phyloP scores from a whole-genome alignment of 2,329 filamentous ascomycete species.

The Rasamsonia emersonii region DNA sequence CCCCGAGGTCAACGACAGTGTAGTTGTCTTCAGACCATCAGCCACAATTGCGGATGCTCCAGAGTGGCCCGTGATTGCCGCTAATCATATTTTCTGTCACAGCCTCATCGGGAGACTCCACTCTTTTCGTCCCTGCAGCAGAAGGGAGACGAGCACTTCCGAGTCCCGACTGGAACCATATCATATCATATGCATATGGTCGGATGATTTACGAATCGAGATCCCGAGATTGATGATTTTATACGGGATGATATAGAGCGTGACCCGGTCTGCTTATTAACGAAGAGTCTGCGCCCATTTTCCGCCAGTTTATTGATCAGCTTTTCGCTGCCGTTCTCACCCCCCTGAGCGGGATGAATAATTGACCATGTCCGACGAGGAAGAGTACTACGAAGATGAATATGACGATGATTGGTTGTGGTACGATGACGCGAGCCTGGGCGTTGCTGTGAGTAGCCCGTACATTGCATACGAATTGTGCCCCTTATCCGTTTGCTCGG shows the following conservation, averaged over 20 bases:
- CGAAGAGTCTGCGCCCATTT: conserved; percentile 7
- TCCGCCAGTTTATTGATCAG: background rate
- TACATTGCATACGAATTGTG: background rate
- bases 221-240: background rate
- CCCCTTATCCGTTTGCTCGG: background rate
- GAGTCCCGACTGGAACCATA: no score
- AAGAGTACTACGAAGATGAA: conserved; percentile 30
- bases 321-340: background rate
- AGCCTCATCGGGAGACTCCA: no score
- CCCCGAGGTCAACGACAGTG: no score
- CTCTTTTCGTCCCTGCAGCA: no score
- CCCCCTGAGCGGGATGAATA: background rate
- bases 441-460: conserved; percentile 23
- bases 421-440: conserved; percentile 27
- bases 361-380: conserved; percentile 29
- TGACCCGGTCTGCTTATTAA: no score
- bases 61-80: no score
- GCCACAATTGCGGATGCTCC: no score
- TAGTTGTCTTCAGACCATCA: no score
- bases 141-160: no score
- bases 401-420: conserved; percentile 19
- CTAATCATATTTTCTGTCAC: no score
- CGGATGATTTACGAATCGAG: background rate
- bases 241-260: no score
- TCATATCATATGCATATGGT: no score